Evolutionary conservation across 2,329 filamentous ascomycete species (phyloP).

Genomic region (Exophiala viscosa): DNA sequence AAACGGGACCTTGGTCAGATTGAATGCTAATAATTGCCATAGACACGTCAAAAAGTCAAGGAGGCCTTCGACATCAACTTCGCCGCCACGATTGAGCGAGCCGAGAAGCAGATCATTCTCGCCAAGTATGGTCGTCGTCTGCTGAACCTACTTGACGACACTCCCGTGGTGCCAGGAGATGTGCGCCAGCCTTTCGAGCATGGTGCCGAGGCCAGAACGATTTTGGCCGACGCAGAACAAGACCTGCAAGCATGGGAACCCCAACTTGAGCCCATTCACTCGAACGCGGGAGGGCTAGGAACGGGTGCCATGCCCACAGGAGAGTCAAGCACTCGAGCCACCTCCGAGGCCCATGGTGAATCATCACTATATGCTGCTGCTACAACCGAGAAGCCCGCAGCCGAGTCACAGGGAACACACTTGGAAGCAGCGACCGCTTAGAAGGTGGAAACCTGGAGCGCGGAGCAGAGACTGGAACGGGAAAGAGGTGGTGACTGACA

Average conservation of each 20-base stretch:
- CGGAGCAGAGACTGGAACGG: constrained; percentile 3
- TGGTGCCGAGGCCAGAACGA: constrained; percentile 67
- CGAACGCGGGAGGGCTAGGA: constrained; percentile 47
- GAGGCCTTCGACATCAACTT: constrained; percentile 89
- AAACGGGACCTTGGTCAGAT: not conserved
- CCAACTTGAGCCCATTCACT: constrained; percentile 52
- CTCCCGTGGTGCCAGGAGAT: constrained; percentile 84
- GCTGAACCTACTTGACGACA: constrained; percentile 81
- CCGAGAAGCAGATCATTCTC: constrained; percentile 93
- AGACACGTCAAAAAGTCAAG: constrained; percentile 95
- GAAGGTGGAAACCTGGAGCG: constrained; percentile 20
- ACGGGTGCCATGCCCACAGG: constrained; percentile 36
- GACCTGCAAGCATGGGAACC: constrained; percentile 74
- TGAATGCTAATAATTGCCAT: constrained; percentile 9
- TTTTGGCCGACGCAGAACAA: constrained; percentile 88
- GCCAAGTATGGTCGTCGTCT: constrained; percentile 86
- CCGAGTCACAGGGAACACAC: constrained; percentile 21
- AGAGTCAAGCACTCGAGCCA: constrained; percentile 17
- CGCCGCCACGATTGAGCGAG: constrained; percentile 85
- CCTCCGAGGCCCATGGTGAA: constrained; percentile 17
- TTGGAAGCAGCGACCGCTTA: constrained; percentile 27
- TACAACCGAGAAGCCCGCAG: constrained; percentile 12
- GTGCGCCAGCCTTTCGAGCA: constrained; percentile 64
- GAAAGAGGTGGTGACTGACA: not conserved
- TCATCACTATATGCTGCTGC: not conserved